Evolutionary conservation across 495 filamentous ascomycete species (phyloP), one percentile per base, ranked within the genome.

Genomic region (Barbatosphaeria neglecta): DNA sequence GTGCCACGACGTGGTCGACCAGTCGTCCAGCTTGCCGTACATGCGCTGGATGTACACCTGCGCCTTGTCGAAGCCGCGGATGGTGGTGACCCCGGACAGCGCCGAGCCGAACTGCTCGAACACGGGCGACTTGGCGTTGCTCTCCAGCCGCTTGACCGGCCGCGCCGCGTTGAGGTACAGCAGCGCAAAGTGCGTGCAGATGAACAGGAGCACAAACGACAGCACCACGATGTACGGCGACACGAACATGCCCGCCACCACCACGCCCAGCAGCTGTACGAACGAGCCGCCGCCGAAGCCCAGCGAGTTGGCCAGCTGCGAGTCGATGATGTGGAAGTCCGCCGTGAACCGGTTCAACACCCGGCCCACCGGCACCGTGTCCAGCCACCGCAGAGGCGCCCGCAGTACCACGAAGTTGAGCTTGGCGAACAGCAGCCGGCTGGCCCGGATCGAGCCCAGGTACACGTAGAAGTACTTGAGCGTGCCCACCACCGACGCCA

Each of bases 271-370:
- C 13, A 85, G 61, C 16, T 69, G 64, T 6, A 79, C 59, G 2
- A 69, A 51, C 1, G 75, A 70, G 49, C 69, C 70, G 5, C 74
- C 58, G 2, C 78, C 61, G 46, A 77, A 80, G 0, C 67, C 68
- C 24, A 87, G 39, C 27, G 83, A 76, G 41, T 72, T 72, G 1
- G 76, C 73, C 13, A 90, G 61, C 17, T 73, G 70, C 1, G 76
- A 79, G 58, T 90, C 86, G 23, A 89, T 69, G 2, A 73, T 71
- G 50, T 77, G 72, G 55, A 92, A 89, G 53, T 92, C 87, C 5
- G 82, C 72, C 0, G 84, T 86, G 47, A 90, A 90, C 6, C 87
- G 73, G 59, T 92, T 93, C 3, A 90, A 58, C 28, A 90, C 78
- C 20, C 85, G 76, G 2, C 87, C 87, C 0, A 86, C 64, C 0